phyloP scores from a whole-genome alignment of 2,329 filamentous ascomycete species.

The Trichoderma koningiopsis region DNA sequence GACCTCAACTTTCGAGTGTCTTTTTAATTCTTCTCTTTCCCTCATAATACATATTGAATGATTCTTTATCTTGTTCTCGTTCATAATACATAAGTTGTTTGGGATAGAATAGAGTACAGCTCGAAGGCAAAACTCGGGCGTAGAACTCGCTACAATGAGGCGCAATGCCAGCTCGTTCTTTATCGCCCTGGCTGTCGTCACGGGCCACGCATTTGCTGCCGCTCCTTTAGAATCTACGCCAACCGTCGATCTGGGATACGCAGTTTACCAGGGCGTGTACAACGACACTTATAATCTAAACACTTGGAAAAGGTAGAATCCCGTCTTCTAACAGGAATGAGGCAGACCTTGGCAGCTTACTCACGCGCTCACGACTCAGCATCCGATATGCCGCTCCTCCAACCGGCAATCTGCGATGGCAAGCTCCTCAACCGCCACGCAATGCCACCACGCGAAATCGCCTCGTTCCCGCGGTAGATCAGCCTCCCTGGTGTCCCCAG shows the following conservation, averaged over 20 bases:
- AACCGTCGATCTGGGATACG: slow-evolving; percentile 43
- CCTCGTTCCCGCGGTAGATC: slow-evolving; percentile 34
- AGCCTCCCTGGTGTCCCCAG: slow-evolving; percentile 35
- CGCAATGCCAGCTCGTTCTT: background rate
- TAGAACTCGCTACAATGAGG: background rate
- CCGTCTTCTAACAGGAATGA: background rate
- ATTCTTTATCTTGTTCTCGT: background rate
- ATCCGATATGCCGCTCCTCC: slow-evolving; percentile 50
- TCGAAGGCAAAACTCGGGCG: background rate
- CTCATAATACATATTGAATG: background rate
- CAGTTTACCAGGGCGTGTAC: slow-evolving; percentile 47
- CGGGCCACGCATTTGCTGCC: background rate
- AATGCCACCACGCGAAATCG: background rate
- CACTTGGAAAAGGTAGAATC: slow-evolving; percentile 47
- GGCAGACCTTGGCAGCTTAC: background rate
- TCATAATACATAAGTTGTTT: background rate
- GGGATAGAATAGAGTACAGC: background rate
- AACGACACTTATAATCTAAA: slow-evolving; percentile 45
- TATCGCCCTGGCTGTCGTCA: background rate
- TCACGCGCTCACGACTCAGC: slow-evolving; percentile 32
- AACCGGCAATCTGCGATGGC: slow-evolving; percentile 47
- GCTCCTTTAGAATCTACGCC: background rate
- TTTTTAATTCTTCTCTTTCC: background rate
- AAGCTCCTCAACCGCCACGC: slow-evolving; percentile 37
- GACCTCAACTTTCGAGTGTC: background rate